A percentile compares a stretch with the other conserved stretches of the same genome.
phyloP scores from a whole-genome alignment of 2,329 filamentous ascomycete genomes.

The Sarocladiaceae sp. region DNA sequence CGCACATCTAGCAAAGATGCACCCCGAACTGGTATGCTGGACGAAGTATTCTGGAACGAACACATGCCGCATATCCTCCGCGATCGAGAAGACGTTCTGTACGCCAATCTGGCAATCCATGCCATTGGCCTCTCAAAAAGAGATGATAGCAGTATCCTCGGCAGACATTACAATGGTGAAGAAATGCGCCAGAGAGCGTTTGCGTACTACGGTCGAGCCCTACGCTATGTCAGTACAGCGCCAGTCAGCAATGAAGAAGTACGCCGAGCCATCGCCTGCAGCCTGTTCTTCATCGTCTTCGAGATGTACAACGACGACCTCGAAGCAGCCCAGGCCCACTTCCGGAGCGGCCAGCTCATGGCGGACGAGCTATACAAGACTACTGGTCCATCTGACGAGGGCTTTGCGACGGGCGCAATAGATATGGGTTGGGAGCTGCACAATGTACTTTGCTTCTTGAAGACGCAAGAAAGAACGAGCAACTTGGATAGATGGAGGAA shows the following conservation, averaged over 20 bases:
- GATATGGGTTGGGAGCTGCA: slow-evolving; percentile 12
- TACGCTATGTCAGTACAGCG: slow-evolving; percentile 28
- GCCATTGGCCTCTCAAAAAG: slow-evolving; percentile 24
- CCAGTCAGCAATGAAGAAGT: slow-evolving; percentile 20
- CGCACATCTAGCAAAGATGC: neutral
- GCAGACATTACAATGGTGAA: slow-evolving; percentile 14
- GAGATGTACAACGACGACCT: slow-evolving; percentile 32
- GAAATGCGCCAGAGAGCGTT: slow-evolving; percentile 3
- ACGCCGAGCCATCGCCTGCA: slow-evolving; percentile 25
- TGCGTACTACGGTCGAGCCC: slow-evolving; percentile 23
- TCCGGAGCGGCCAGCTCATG: slow-evolving; percentile 31
- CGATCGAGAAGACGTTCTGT: slow-evolving; percentile 28
- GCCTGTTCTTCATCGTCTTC: slow-evolving; percentile 33
- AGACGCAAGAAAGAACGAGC: slow-evolving; percentile 4
- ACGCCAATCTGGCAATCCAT: slow-evolving; percentile 33
- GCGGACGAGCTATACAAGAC: slow-evolving; percentile 24
- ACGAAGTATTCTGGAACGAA: slow-evolving; percentile 27
- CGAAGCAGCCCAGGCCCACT: slow-evolving; percentile 28
- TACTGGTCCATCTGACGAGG: neutral
- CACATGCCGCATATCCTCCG: slow-evolving; percentile 29
- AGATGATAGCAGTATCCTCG: slow-evolving; percentile 12
- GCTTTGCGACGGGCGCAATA: neutral
- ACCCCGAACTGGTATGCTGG: neutral
- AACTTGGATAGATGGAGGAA: slow-evolving; percentile 5
- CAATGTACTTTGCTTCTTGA: slow-evolving; percentile 11